Conservation (phyloP, 148 eudicot genomes). For the Euryodendron excelsum region DNA sequence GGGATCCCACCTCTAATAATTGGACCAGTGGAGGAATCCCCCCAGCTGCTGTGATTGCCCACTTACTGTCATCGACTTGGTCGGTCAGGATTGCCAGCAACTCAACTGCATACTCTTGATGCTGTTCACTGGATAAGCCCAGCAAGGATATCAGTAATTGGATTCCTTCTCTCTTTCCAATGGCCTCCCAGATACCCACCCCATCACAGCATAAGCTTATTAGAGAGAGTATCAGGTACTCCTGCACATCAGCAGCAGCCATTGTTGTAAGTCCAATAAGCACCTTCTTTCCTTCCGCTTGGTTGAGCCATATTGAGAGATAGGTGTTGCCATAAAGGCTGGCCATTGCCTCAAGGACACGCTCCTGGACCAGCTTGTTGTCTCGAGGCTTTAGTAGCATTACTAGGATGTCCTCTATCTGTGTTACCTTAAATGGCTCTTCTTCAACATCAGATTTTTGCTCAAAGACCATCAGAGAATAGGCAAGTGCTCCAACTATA, state of each 20-base stretch:
- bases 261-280: conserved; percentile 66
- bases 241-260: conserved; percentile 63
- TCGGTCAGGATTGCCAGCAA: conserved; percentile 59
- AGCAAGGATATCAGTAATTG: conserved; percentile 69
- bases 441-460: conserved; percentile 39
- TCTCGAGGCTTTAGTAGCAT: conserved; percentile 60
- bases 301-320: conserved; percentile 45
- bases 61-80: conserved; percentile 82
- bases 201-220: conserved; percentile 60
- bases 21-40: conserved; percentile 90
- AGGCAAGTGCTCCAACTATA: conserved; percentile 79
- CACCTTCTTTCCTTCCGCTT: conserved; percentile 68
- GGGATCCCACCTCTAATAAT: conserved; percentile 66
- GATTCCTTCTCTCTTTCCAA: conserved; percentile 76
- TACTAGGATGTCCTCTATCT: conserved; percentile 54
- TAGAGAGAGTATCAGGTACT: conserved; percentile 56
- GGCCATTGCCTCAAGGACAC: conserved; percentile 84
- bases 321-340: conserved; percentile 61
- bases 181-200: conserved; percentile 64
- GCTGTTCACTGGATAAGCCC: conserved; percentile 76
- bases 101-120: conserved; percentile 76
- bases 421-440: conserved; percentile 46
- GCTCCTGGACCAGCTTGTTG: conserved; percentile 67
- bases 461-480: conserved; percentile 58
- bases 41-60: conserved; percentile 94